Evolutionary conservation across 805 yeast species (phyloP), one percentile per base, ranked within the genome.

Genomic region (Wickerhamiella lipophila): DNA sequence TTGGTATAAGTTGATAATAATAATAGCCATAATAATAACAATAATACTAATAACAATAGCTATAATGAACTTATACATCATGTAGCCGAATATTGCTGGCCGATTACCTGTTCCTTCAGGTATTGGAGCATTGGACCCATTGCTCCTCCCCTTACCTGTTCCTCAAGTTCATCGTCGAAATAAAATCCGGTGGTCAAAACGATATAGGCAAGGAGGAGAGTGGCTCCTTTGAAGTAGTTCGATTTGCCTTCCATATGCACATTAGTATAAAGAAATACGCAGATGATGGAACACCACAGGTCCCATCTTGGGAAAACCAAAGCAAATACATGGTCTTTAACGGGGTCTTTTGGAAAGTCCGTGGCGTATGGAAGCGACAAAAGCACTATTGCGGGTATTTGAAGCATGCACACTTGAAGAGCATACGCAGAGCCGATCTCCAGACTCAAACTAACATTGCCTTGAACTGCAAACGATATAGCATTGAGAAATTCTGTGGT

Each of bases 381-480:
- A 11, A 89, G 60, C 9, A 87, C 94, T 60, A 92, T 73, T 1
- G 92, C 79, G 0, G 98, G 98, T 42, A 92, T 84, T 63, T 92
- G 98, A 55, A 92, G 72, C 51, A 92, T 69, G 57, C 95, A 89
- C 13, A 92, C 98, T 64, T 92, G 98, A 51, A 92, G 71, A 0
- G 95, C 98, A 62, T 92, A 92, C 0, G 98, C 98, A 53, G 94
- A 80, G 52, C 98, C 98, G 64, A 92, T 92, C 62, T 92, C 98
- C 95, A 92, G 84, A 2, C 95, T 84, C 42, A 92, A 69, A 0
- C 98, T 95, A 49, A 92, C 95, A 56, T 92, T 92, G 1, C 98
- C 98, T 57, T 89, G 79, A 56, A 86, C 78, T 0, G 98, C 98
- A 69, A 92, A 92, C 22, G 96, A 87, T 50, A 92, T 88, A 58